These are phyloP conservation scores for Corchorus capsularis DNA, from an alignment of 345 rosid species.

Conservation along the genomic window DNA sequence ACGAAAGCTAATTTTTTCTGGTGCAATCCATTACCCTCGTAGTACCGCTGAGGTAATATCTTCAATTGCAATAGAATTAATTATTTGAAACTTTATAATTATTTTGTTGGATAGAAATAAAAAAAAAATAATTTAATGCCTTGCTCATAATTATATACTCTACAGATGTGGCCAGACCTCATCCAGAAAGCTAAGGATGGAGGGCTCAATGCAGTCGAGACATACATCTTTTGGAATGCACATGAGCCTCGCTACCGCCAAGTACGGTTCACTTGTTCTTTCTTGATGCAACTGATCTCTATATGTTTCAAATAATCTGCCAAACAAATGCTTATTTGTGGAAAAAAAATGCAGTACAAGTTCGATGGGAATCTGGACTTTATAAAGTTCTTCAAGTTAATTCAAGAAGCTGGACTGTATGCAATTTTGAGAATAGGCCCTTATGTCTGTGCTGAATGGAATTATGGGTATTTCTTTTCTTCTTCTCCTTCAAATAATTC, in stretches of 20 bases:
- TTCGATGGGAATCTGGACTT: slow-evolving; percentile 46
- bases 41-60: slow-evolving; percentile 46
- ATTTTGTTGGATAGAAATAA: too few relatives aligned
- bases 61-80: too few relatives aligned
- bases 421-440: slow-evolving; percentile 57
- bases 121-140: too few relatives aligned
- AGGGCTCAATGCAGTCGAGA: slow-evolving; percentile 53
- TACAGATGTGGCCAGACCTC: slow-evolving; percentile 64
- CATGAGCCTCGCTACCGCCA: slow-evolving; percentile 53
- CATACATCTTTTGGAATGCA: slow-evolving; percentile 56
- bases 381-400: slow-evolving; percentile 40
- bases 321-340: neutral
- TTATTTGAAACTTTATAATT: too few relatives aligned
- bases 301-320: neutral
- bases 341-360: slow-evolving; percentile 30
- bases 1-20: slow-evolving; percentile 42
- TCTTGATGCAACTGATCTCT: too few relatives aligned
- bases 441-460: slow-evolving; percentile 65
- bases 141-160: neutral
- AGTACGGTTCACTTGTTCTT: slow-evolving; percentile 6
- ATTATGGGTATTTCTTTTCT: slow-evolving; percentile 43
- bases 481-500: too few relatives aligned
- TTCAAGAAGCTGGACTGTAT: slow-evolving; percentile 42
- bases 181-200: slow-evolving; percentile 54
- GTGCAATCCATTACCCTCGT: slow-evolving; percentile 55